These are phyloP conservation scores for Salix brachista DNA, from an alignment of 345 rosid species.

Conservation along the genomic window DNA sequence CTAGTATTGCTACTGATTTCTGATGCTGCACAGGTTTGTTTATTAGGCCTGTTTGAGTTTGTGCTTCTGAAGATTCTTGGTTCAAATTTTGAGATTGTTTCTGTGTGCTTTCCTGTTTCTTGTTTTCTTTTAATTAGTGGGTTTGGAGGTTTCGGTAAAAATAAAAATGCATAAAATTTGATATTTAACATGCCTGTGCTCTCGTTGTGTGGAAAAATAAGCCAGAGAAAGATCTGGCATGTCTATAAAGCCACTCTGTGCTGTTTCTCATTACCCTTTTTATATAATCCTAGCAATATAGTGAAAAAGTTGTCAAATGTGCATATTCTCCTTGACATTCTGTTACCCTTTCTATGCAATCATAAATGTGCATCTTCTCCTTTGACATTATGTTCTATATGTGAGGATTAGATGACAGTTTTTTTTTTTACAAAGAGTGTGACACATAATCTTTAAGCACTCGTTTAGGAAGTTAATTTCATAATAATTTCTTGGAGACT, in stretches of 20 bases:
- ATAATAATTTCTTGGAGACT: not conserved
- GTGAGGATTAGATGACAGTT: not conserved
- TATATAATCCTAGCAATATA: not conserved
- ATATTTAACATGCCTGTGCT: not conserved
- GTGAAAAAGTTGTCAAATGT: not conserved
- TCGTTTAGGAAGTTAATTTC: not conserved
- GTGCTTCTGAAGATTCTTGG: not conserved
- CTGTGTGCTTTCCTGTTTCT: not conserved
- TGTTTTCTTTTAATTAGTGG: not conserved
- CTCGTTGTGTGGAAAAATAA: not conserved
- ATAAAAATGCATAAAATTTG: not conserved
- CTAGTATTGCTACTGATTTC: conserved; percentile 86
- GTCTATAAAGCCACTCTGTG: not conserved
- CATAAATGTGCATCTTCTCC: not conserved
- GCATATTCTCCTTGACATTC: not conserved
- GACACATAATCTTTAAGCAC: not conserved
- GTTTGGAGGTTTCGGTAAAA: not conserved
- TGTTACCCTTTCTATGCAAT: no score
- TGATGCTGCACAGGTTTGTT: conserved; percentile 85
- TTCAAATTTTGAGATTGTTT: not conserved
- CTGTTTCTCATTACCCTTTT: not conserved
- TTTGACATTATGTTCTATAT: not conserved
- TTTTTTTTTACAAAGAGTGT: not conserved
- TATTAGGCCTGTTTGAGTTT: not conserved
- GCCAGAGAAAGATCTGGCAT: not conserved